Percentiles rank a stretch among this genome's conserved stretches.
These are phyloP conservation scores for Phaeoacremonium minimum DNA, from an alignment of 2,329 filamentous ascomycete species.

Conservation along the genomic window DNA sequence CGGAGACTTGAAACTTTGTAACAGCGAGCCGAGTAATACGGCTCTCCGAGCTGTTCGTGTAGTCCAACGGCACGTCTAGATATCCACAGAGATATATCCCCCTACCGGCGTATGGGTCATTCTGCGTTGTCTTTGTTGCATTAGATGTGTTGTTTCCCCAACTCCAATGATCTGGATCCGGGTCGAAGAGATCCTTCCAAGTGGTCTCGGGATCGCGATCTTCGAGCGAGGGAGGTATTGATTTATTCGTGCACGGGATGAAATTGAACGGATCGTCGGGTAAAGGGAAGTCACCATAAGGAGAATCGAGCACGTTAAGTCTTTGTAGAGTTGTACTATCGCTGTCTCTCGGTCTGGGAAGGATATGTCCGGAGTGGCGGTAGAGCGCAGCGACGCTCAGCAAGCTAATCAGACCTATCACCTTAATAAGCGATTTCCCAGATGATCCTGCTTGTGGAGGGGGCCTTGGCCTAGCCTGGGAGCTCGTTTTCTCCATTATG, in stretches of 20 bases:
- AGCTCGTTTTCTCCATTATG: too few relatives aligned
- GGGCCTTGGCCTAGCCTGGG: too few relatives aligned
- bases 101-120: conserved; percentile 29
- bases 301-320: too few relatives aligned
- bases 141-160: conserved; percentile 29
- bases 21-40: conserved; percentile 42
- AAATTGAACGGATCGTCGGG: conserved; percentile 40
- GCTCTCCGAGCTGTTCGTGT: conserved; percentile 35
- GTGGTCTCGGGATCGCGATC: conserved; percentile 27
- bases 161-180: conserved; percentile 38
- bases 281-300: conserved; percentile 33
- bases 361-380: too few relatives aligned
- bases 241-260: conserved; percentile 38
- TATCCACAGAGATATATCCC: conserved; percentile 45
- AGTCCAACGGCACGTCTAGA: conserved; percentile 43
- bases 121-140: conserved; percentile 2
- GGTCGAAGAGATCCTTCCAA: conserved; percentile 38
- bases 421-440: too few relatives aligned
- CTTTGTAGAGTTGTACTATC: too few relatives aligned
- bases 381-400: too few relatives aligned
- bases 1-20: conserved; percentile 43
- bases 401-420: too few relatives aligned
- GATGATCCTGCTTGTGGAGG: too few relatives aligned
- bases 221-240: conserved; percentile 34
- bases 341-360: too few relatives aligned